These are phyloP conservation scores for Rhododendron henanense DNA, from an alignment of 148 eudicot genomes.

Conservation along the genomic window DNA sequence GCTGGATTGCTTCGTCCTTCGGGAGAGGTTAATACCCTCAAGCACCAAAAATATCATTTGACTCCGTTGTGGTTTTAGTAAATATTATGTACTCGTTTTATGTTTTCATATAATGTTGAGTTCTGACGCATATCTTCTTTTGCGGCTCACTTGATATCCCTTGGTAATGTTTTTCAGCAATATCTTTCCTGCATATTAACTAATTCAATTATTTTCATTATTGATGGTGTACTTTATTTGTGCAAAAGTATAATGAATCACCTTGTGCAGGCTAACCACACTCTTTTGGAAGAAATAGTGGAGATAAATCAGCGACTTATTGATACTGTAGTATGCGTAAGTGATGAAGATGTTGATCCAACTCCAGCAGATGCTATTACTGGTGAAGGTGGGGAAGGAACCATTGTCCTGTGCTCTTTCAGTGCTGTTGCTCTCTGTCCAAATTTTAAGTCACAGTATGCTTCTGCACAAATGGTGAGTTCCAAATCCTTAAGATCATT, in stretches of 20 bases:
- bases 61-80: too few species aligned
- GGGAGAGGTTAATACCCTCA: too few species aligned
- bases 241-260: neutral
- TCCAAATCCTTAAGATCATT: conserved; percentile 1
- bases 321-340: conserved; percentile 68
- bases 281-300: conserved; percentile 77
- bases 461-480: conserved; percentile 82
- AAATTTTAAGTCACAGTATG: conserved; percentile 68
- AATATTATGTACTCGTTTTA: too few species aligned
- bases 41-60: too few species aligned
- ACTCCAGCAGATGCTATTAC: conserved; percentile 46
- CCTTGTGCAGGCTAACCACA: conserved; percentile 60
- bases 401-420: conserved; percentile 66
- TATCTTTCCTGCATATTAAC: neutral
- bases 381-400: conserved; percentile 63
- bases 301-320: conserved; percentile 78
- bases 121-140: neutral
- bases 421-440: conserved; percentile 80
- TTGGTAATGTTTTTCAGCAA: neutral
- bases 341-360: conserved; percentile 64
- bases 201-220: neutral
- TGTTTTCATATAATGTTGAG: neutral
- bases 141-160: neutral
- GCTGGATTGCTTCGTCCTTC: too few species aligned
- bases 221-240: neutral